phyloP scores from a whole-genome alignment of 257 asterid genomes.

The Nicotiana attenuata region DNA sequence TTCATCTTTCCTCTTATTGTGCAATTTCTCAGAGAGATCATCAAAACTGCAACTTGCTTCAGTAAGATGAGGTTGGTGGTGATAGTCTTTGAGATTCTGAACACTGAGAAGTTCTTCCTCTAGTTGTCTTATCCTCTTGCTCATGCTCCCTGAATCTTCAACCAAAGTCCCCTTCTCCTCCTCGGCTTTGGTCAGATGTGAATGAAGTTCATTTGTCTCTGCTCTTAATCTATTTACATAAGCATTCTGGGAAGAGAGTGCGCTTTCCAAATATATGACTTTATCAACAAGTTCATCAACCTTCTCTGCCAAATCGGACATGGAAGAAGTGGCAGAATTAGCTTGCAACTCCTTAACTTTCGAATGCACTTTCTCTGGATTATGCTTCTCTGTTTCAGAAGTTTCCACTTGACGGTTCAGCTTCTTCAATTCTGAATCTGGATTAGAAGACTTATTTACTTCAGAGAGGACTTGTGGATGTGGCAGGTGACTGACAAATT shows the following conservation, averaged over 20 bases:
- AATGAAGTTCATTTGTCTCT: conserved; percentile 31
- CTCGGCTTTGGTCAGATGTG: conserved; percentile 20
- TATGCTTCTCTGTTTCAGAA: conserved; percentile 7
- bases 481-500: conserved; percentile 11
- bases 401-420: conserved; percentile 16
- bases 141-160: conserved; percentile 25
- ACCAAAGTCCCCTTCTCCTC: conserved; percentile 27
- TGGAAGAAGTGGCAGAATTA: conserved; percentile 20
- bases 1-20: conserved; percentile 23
- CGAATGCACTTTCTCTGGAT: conserved; percentile 14
- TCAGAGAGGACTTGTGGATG: conserved; percentile 3
- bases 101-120: conserved; percentile 33
- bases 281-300: conserved; percentile 42
- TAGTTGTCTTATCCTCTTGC: conserved; percentile 28
- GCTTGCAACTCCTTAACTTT: conserved; percentile 19
- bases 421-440: background rate
- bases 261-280: conserved; percentile 30
- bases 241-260: conserved; percentile 33
- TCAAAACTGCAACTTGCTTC: conserved; percentile 29
- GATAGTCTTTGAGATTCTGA: conserved; percentile 23
- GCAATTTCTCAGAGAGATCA: conserved; percentile 31
- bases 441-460: conserved; percentile 9
- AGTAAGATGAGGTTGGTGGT: conserved; percentile 18
- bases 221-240: conserved; percentile 30
- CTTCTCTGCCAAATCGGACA: conserved; percentile 35